Conservation (phyloP, 805 yeast genomes). For the Candida hispaniensis region DNA sequence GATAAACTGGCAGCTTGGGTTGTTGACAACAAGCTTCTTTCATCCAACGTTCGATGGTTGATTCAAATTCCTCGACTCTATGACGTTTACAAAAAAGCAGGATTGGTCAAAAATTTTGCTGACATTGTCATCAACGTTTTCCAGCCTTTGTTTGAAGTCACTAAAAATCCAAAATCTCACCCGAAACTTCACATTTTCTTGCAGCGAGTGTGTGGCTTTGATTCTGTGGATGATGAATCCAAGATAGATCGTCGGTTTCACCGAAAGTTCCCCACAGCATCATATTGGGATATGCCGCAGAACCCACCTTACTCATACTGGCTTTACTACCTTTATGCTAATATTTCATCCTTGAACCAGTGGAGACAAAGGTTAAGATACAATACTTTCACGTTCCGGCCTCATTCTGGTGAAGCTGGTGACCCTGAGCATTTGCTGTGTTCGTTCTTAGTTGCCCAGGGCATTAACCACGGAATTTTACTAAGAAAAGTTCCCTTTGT, state of each 20-base stretch:
- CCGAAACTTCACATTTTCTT: constrained; percentile 86
- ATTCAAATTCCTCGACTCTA: constrained; percentile 91
- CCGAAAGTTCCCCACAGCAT: constrained; percentile 76
- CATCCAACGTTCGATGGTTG: constrained; percentile 95
- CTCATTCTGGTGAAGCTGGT: constrained; percentile 99
- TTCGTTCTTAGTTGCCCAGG: constrained; percentile 80
- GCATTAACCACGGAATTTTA: constrained; percentile 90
- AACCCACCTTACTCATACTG: constrained; percentile 99
- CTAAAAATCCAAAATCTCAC: constrained; percentile 70
- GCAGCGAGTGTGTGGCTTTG: constrained; percentile 94
- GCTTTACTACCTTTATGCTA: constrained; percentile 78
- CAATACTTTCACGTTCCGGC: constrained; percentile 88
- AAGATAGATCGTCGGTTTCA: constrained; percentile 77
- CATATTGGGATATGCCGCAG: constrained; percentile 60
- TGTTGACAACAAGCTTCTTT: constrained; percentile 77
- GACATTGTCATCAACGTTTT: constrained; percentile 72
- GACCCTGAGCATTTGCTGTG: constrained; percentile 94
- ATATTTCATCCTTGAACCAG: constrained; percentile 73
- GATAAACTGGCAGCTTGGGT: constrained; percentile 93
- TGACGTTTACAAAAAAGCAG: constrained; percentile 73
- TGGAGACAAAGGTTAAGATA: constrained; percentile 67
- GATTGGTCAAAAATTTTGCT: constrained; percentile 58
- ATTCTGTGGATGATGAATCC: constrained; percentile 96
- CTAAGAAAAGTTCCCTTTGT: constrained; percentile 89
- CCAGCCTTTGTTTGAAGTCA: constrained; percentile 82